phyloP scores from a whole-genome alignment of 306 rosid genomes.

The Cicer cuneatum region DNA sequence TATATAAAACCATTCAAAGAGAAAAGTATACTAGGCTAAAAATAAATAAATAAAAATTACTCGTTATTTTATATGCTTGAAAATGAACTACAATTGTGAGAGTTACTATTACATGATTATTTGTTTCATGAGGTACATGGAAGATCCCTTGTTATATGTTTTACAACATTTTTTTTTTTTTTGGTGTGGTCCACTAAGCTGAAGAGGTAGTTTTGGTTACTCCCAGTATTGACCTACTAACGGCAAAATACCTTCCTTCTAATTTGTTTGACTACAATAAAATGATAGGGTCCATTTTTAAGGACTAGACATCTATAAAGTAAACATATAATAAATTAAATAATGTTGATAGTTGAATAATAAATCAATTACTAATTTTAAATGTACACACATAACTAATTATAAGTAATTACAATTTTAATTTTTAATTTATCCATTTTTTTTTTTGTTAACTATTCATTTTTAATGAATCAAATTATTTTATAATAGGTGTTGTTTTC shows the following conservation, averaged over 20 bases:
- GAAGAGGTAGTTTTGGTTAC: slow-evolving; percentile 15
- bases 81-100: background rate
- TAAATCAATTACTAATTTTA: too few relatives aligned
- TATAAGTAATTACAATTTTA: too few relatives aligned
- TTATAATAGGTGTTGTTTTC: background rate
- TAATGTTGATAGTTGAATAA: too few relatives aligned
- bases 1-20: background rate
- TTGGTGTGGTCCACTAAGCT: slow-evolving; percentile 22
- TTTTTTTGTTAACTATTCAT: too few relatives aligned
- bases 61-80: background rate
- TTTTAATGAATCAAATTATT: too few relatives aligned
- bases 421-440: too few relatives aligned
- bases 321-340: too few relatives aligned
- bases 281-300: slow-evolving; percentile 35
- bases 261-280: slow-evolving; percentile 32
- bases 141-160: background rate
- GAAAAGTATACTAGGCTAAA: background rate
- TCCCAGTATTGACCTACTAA: slow-evolving; percentile 31
- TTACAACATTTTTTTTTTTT: background rate
- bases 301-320: too few relatives aligned
- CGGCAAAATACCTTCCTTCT: slow-evolving; percentile 24
- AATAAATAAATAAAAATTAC: background rate
- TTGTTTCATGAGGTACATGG: background rate
- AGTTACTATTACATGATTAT: too few relatives aligned
- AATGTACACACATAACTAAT: too few relatives aligned